These are phyloP conservation scores for Gonium pectorale DNA, from an alignment of 139 green algal species.

Conservation along the genomic window DNA sequence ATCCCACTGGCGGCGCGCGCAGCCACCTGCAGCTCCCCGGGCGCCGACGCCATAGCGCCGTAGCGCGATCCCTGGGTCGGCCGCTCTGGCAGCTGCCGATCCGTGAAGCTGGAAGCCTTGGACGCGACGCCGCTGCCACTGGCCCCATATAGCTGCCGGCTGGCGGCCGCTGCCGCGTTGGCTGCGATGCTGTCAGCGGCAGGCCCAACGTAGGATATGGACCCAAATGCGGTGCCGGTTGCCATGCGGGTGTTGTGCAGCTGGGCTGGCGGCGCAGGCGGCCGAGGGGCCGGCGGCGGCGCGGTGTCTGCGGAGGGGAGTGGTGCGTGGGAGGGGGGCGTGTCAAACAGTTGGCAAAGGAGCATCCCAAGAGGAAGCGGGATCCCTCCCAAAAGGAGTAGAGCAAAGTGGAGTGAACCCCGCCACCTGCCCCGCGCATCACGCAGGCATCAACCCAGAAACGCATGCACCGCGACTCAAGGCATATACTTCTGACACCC, in stretches of 20 bases:
- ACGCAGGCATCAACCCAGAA: no score
- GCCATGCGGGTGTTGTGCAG: background rate
- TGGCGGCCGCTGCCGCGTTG: background rate
- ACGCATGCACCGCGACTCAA: no score
- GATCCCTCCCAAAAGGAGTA: no score
- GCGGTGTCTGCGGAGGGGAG: background rate
- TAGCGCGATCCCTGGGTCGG: background rate
- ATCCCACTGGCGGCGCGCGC: background rate
- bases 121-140: background rate
- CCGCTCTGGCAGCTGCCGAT: background rate
- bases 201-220: slow-evolving; percentile 7
- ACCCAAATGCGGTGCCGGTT: slow-evolving; percentile 7
- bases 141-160: no score
- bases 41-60: no score
- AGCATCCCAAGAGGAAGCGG: no score
- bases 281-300: background rate
- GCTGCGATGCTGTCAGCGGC: background rate
- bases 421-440: no score
- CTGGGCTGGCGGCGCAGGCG: background rate
- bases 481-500: no score
- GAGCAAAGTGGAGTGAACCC: no score
- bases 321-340: no score
- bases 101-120: slow-evolving; percentile 27
- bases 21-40: background rate
- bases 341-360: background rate